Conservation (phyloP, 192 early-diverging fungal genomes). For the Linnemannia hyalina region DNA sequence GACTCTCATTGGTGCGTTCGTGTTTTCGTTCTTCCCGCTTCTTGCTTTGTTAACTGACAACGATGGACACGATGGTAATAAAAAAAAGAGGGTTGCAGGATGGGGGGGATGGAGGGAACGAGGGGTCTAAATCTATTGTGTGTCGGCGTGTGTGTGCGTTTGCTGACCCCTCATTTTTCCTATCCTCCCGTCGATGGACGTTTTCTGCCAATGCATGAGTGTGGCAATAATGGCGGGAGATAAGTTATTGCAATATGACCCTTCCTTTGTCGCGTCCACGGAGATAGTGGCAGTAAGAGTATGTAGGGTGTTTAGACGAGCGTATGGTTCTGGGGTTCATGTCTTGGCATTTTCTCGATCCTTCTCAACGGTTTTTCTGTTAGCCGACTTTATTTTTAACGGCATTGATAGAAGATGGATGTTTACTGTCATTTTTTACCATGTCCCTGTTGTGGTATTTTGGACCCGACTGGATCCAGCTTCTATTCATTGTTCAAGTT, state of each 20-base stretch:
- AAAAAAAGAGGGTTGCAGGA: not conserved
- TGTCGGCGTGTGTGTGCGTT: not conserved
- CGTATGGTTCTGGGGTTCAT: not conserved
- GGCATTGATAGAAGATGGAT: not conserved
- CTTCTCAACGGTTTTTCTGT: not conserved
- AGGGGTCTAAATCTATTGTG: not conserved
- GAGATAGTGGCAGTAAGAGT: not conserved
- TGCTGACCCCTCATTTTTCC: not conserved
- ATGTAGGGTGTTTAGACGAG: not conserved
- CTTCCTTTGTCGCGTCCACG: not conserved
- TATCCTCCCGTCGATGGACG: not conserved
- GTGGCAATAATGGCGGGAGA: not conserved
- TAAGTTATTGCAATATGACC: not conserved
- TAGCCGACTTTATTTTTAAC: not conserved
- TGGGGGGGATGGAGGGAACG: not conserved
- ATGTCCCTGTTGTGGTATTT: not conserved
- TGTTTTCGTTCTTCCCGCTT: constrained; percentile 3
- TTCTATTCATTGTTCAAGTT: not conserved
- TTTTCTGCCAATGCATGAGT: not conserved
- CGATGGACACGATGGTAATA: not conserved
- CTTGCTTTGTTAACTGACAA: not conserved
- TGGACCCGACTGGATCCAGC: not conserved
- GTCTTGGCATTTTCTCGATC: constrained; percentile 2
- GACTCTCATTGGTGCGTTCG: not conserved
- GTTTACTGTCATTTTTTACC: not conserved